Evolutionary conservation across 495 filamentous ascomycete species (phyloP).

Genomic region (Staphylotrichum tortipilum): DNA sequence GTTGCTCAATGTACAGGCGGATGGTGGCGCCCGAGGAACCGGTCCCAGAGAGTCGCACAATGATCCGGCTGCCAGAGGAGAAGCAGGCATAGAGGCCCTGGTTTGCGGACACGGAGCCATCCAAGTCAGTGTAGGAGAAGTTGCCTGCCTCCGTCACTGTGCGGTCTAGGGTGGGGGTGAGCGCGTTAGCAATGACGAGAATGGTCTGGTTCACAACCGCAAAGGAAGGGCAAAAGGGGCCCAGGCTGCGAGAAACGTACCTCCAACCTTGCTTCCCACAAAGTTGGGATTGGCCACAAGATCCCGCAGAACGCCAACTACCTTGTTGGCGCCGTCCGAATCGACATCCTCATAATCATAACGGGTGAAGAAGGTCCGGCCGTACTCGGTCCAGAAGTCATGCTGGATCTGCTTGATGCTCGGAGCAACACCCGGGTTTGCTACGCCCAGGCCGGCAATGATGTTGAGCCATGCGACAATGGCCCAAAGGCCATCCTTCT

Average conservation of each 20-base stretch:
- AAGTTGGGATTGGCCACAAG: conserved; percentile 62
- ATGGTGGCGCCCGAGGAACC: conserved; percentile 93
- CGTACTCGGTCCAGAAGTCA: conserved; percentile 95
- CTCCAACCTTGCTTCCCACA: conserved; percentile 69
- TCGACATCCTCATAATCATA: conserved; percentile 97
- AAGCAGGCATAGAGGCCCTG: conserved; percentile 94
- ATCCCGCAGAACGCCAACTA: conserved; percentile 66
- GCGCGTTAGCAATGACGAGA: neutral
- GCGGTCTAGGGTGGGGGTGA: conserved; percentile 37
- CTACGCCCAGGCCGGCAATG: conserved; percentile 85
- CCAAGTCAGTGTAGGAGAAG: conserved; percentile 94
- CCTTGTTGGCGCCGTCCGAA: conserved; percentile 78
- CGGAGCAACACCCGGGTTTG: conserved; percentile 62
- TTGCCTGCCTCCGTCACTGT: conserved; percentile 86
- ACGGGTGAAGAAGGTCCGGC: conserved; percentile 96
- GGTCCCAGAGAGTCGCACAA: conserved; percentile 88
- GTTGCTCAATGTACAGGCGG: conserved; percentile 91
- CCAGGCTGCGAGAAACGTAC: too few species aligned
- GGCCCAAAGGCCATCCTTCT: conserved; percentile 98
- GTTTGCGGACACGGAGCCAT: conserved; percentile 89
- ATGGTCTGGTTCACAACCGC: neutral
- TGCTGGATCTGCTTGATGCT: conserved; percentile 92
- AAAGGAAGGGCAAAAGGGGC: too few species aligned
- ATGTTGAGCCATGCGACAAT: conserved; percentile 97
- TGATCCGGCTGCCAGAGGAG: conserved; percentile 86